Conservation (phyloP, 2,329 filamentous ascomycete genomes). For the Akanthomyces uredinophilus region DNA sequence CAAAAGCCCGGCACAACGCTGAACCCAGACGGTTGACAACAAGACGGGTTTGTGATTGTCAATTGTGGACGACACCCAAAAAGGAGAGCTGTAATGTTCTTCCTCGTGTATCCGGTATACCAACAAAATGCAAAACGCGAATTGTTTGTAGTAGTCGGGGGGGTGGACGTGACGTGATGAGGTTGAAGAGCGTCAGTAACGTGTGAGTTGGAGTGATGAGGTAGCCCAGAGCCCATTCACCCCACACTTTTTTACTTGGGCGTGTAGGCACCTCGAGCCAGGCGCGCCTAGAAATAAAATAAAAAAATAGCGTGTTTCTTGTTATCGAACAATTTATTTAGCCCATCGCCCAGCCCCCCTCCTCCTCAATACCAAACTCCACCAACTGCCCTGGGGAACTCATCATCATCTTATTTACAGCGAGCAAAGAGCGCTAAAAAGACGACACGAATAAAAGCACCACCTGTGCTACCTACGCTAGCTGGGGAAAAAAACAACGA, state of each 20-base stretch:
- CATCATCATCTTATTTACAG: neutral
- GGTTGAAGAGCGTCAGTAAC: neutral
- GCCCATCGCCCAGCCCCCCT: no score
- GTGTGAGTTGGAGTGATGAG: neutral
- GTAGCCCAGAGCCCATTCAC: neutral
- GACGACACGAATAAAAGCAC: neutral
- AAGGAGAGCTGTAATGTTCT: neutral
- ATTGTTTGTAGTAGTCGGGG: neutral
- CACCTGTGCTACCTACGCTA: neutral
- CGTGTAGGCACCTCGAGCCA: no score
- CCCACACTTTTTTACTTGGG: neutral
- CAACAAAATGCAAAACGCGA: neutral
- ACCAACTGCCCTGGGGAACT: no score
- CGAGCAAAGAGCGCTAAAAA: neutral
- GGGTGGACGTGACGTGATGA: neutral
- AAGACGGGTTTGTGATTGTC: no score
- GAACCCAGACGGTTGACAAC: no score
- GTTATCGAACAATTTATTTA: neutral
- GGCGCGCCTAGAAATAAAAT: neutral
- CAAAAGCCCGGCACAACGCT: neutral
- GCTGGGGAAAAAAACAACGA: neutral
- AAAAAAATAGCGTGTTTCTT: neutral
- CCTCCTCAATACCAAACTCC: no score
- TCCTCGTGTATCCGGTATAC: neutral
- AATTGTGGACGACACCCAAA: no score